These are phyloP conservation scores for Hypoxylon sp. DNA, from an alignment of 2,329 filamentous ascomycete species.

Conservation along the genomic window DNA sequence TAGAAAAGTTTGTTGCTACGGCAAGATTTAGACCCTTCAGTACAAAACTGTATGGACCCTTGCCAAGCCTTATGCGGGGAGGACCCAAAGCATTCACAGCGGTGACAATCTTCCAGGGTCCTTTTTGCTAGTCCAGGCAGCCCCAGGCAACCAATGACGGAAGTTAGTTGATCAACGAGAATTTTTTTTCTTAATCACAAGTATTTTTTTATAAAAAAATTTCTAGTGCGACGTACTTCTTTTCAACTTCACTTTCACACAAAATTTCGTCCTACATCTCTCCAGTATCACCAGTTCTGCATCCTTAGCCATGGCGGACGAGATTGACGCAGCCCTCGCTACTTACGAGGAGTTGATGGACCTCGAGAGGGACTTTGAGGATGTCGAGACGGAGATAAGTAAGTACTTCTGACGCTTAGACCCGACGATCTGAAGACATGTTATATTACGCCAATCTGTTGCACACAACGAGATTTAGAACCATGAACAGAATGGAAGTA, in stretches of 20 bases:
- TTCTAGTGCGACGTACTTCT: conserved; percentile 7
- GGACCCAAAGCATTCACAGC: conserved; percentile 1
- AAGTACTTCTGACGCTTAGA: conserved; percentile 58
- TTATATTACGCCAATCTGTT: conserved; percentile 16
- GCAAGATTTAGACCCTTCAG: neutral
- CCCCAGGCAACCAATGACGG: conserved; percentile 45
- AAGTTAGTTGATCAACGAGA: conserved; percentile 40
- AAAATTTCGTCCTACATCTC: conserved; percentile 2
- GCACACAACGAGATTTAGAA: neutral
- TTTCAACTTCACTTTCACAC: conserved; percentile 1
- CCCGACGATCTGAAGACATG: neutral
- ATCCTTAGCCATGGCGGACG: conserved; percentile 43
- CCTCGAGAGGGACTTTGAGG: conserved; percentile 87
- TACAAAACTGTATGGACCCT: conserved; percentile 19
- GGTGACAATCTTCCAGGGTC: conserved; percentile 29
- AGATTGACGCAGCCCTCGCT: conserved; percentile 55
- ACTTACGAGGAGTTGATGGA: conserved; percentile 83
- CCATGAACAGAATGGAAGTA: conserved; percentile 7
- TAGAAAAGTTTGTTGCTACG: neutral
- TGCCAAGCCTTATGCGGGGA: conserved; percentile 37
- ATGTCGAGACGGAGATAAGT: conserved; percentile 87
- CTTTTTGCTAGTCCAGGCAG: conserved; percentile 28
- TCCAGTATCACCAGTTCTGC: conserved; percentile 1
- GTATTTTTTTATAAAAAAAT: conserved; percentile 19
- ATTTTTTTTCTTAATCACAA: conserved; percentile 43